These are phyloP conservation scores for Venturia effusa DNA, from an alignment of 2,329 filamentous ascomycete species.

Conservation along the genomic window DNA sequence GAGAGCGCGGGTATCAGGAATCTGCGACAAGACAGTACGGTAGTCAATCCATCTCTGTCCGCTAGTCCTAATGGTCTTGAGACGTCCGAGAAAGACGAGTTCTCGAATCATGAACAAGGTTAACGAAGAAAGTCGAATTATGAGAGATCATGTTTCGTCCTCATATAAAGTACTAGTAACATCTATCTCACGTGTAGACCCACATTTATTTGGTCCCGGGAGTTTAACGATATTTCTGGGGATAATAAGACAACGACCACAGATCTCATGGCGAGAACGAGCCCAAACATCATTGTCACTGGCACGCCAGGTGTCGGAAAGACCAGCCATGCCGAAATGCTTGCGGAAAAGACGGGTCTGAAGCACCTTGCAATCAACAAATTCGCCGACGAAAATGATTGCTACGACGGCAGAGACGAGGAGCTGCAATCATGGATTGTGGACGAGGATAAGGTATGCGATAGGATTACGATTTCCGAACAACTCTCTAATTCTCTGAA, in stretches of 20 bases:
- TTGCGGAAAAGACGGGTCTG: constrained; percentile 66
- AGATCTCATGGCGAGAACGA: background rate
- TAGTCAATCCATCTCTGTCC: too few relatives aligned
- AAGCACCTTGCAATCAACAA: constrained; percentile 83
- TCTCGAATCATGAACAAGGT: too few relatives aligned
- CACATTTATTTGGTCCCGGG: background rate
- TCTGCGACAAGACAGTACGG: too few relatives aligned
- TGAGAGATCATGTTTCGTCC: too few relatives aligned
- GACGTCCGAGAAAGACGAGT: too few relatives aligned
- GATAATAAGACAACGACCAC: background rate
- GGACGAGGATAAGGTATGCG: constrained; percentile 78
- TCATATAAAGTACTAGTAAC: too few relatives aligned
- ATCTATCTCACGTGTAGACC: too few relatives aligned
- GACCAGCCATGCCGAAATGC: constrained; percentile 76
- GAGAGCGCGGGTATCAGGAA: too few relatives aligned
- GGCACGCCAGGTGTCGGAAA: constrained; percentile 95
- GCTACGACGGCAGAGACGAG: constrained; percentile 80
- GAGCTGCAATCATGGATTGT: constrained; percentile 83
- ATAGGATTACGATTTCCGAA: background rate
- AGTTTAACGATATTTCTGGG: background rate
- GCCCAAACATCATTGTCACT: constrained; percentile 75
- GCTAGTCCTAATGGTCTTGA: too few relatives aligned
- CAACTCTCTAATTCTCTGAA: constrained; percentile 22
- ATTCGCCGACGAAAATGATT: constrained; percentile 77
- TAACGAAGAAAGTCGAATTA: too few relatives aligned